Percentiles rank a stretch among this genome's conserved stretches.
Conservation (phyloP, 306 rosid genomes). For the Prunus mume region DNA sequence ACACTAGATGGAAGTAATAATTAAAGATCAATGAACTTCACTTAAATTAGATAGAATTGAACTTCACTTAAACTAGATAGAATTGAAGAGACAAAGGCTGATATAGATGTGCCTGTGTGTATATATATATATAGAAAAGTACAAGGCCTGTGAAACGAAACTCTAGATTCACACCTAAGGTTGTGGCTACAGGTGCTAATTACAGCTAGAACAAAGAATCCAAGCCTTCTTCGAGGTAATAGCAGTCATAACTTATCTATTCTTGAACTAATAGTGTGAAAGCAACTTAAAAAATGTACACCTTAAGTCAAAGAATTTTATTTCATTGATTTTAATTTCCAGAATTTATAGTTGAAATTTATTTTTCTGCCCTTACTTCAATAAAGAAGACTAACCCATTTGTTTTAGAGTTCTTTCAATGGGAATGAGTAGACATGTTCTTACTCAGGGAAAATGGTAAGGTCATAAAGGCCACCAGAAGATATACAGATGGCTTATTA, state of each 20-base stretch:
- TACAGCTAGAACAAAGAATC: background rate
- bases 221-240: background rate
- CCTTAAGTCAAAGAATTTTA: background rate
- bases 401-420: conserved; percentile 2
- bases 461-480: background rate
- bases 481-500: background rate
- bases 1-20: background rate
- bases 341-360: background rate
- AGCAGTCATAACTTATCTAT: background rate
- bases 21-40: background rate
- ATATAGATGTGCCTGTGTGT: background rate
- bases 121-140: background rate
- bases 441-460: background rate
- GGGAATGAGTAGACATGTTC: background rate
- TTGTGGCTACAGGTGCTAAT: background rate
- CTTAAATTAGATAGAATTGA: background rate
- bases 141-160: background rate
- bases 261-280: background rate
- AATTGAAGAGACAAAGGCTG: background rate
- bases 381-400: background rate
- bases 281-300: background rate
- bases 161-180: background rate
- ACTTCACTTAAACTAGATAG: background rate
- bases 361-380: background rate
- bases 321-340: background rate